Conservation (phyloP, 805 yeast genomes). For the Candida ipomoeae region DNA sequence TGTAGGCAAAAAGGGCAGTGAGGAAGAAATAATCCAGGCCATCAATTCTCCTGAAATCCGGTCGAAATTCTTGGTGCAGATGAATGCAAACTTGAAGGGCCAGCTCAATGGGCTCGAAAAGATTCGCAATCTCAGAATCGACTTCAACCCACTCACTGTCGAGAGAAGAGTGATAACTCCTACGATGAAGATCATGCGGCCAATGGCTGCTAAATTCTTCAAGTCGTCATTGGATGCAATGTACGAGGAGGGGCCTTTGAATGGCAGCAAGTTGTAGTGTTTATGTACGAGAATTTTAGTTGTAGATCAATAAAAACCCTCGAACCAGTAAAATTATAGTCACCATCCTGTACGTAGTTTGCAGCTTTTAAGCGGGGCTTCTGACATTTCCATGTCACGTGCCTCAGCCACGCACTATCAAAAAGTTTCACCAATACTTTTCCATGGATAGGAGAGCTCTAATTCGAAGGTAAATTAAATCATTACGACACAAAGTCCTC, state of each 20-base stretch:
- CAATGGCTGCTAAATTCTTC: constrained; percentile 26
- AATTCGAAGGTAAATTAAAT: background rate
- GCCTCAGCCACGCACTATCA: constrained; percentile 3
- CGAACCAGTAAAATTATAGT: background rate
- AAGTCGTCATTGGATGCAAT: constrained; percentile 1
- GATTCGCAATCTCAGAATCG: constrained; percentile 49
- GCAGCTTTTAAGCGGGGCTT: background rate
- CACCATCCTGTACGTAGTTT: background rate
- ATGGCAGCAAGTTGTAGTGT: background rate
- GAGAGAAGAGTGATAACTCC: constrained; percentile 64
- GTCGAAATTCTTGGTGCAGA: constrained; percentile 25
- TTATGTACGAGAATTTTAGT: background rate
- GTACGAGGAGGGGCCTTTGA: constrained; percentile 17
- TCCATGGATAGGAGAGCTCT: background rate
- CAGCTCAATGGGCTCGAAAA: constrained; percentile 58
- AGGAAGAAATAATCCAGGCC: constrained; percentile 21
- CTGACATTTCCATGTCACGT: background rate
- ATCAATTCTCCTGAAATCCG: constrained; percentile 26
- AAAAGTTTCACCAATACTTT: constrained; percentile 3
- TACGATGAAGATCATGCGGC: constrained; percentile 49
- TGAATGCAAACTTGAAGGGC: constrained; percentile 33
- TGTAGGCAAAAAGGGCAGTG: background rate
- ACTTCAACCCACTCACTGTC: constrained; percentile 54
- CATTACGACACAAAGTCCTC: background rate
- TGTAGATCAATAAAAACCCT: background rate